phyloP scores from a whole-genome alignment of 2,329 filamentous ascomycete genomes.

The Amphichorda felina region DNA sequence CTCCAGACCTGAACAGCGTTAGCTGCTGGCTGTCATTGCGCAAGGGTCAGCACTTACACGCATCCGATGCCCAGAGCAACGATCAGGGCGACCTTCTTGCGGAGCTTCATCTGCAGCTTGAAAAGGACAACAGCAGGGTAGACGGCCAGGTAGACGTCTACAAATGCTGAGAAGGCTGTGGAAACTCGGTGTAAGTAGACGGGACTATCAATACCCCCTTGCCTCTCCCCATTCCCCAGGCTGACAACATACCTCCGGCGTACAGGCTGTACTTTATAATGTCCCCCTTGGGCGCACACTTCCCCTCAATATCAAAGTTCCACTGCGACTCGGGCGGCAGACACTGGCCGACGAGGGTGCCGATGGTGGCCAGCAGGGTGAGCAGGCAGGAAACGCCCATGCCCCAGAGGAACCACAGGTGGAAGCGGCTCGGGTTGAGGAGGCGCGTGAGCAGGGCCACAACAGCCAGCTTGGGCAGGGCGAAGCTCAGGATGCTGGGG shows the following conservation, averaged over 20 bases:
- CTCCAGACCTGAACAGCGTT: neutral
- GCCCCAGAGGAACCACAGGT: slow-evolving; percentile 12
- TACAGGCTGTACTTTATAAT: slow-evolving; percentile 8
- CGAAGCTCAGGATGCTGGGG: slow-evolving; percentile 14
- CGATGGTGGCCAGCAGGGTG: slow-evolving; percentile 8
- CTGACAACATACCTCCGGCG: slow-evolving; percentile 7
- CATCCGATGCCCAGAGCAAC: slow-evolving; percentile 13
- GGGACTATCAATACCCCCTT: no score
- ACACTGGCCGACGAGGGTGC: slow-evolving; percentile 12
- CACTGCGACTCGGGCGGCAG: slow-evolving; percentile 10
- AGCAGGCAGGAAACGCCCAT: slow-evolving; percentile 7
- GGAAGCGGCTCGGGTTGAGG: slow-evolving; percentile 10
- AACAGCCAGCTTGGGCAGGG: slow-evolving; percentile 15
- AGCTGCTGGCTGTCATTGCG: neutral
- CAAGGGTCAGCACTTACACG: slow-evolving; percentile 8
- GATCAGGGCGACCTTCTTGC: slow-evolving; percentile 12
- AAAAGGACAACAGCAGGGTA: slow-evolving; percentile 11
- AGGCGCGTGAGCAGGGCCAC: slow-evolving; percentile 12
- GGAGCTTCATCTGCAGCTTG: slow-evolving; percentile 9
- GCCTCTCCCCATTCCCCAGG: no score
- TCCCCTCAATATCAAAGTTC: slow-evolving; percentile 5
- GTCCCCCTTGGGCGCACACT: slow-evolving; percentile 9
- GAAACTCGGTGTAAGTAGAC: neutral
- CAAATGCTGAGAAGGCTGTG: slow-evolving; percentile 10
- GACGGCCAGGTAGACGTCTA: slow-evolving; percentile 13